A percentile compares a stretch with the other conserved stretches of the same genome.
These are phyloP conservation scores for Scleroderma bovista DNA, from an alignment of 768 basidiomycete genomes.

Conservation along the genomic window DNA sequence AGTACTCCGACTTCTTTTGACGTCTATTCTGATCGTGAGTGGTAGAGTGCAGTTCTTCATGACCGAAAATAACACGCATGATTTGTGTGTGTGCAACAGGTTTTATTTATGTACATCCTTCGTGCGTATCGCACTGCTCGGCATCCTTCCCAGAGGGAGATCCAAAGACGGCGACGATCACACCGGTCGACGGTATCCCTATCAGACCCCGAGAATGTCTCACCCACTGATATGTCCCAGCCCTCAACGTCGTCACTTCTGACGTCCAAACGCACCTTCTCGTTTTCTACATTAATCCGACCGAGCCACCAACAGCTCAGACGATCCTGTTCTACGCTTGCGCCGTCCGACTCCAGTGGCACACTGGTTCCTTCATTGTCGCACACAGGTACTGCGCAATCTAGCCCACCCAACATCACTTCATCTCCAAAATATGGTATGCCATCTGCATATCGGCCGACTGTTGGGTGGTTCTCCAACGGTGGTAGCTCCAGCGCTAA, in stretches of 20 bases:
- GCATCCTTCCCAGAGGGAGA: slow-evolving; percentile 11
- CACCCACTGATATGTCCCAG: slow-evolving; percentile 12
- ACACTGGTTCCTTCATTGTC: slow-evolving; percentile 25
- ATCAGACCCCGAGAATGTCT: slow-evolving; percentile 17
- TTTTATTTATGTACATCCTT: slow-evolving; percentile 17
- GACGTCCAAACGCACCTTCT: slow-evolving; percentile 1
- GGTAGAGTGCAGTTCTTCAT: not conserved
- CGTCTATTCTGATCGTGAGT: slow-evolving; percentile 50
- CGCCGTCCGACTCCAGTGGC: slow-evolving; percentile 20
- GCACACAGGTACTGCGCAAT: slow-evolving; percentile 17
- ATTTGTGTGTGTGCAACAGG: slow-evolving; percentile 7
- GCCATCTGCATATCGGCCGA: slow-evolving; percentile 13
- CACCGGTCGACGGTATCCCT: slow-evolving; percentile 13
- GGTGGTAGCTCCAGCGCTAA: not conserved
- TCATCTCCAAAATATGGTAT: slow-evolving; percentile 9
- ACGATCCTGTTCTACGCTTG: slow-evolving; percentile 19
- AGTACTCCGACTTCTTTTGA: slow-evolving; percentile 48
- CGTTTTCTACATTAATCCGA: not conserved
- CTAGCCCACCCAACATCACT: slow-evolving; percentile 9
- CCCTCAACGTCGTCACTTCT: slow-evolving; percentile 11
- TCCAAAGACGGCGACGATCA: not conserved
- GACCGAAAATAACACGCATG: slow-evolving; percentile 4
- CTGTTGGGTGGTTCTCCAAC: slow-evolving; percentile 4
- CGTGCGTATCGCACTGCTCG: slow-evolving; percentile 11
- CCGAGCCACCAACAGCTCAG: not conserved